phyloP scores from a whole-genome alignment of 1,284 basidiomycete species.

The Papiliotrema nemorosa region DNA sequence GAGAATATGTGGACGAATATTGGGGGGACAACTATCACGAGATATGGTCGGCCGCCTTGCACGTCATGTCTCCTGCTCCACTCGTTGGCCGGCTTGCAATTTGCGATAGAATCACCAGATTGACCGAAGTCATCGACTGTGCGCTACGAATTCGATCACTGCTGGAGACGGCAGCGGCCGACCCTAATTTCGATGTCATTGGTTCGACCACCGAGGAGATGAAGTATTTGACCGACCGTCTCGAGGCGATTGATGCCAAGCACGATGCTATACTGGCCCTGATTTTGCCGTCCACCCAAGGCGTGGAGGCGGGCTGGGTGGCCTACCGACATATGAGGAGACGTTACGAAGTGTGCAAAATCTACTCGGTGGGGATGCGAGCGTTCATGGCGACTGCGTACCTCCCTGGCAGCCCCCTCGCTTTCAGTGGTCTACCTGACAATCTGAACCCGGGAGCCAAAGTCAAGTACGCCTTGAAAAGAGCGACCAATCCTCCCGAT shows the following conservation, averaged over 20 bases:
- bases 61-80: constrained; percentile 12
- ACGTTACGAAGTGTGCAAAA: constrained; percentile 31
- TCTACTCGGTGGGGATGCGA: constrained; percentile 28
- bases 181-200: constrained; percentile 25
- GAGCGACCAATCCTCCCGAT: constrained; percentile 31
- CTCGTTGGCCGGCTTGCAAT: constrained; percentile 32
- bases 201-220: constrained; percentile 28
- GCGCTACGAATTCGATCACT: constrained; percentile 18
- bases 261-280: constrained; percentile 30
- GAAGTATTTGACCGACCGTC: constrained; percentile 19
- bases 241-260: constrained; percentile 26
- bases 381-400: constrained; percentile 35
- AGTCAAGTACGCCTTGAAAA: constrained; percentile 26
- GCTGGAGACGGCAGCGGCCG: constrained; percentile 23
- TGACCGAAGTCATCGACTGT: constrained; percentile 32
- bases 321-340: constrained; percentile 34
- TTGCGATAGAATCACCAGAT: constrained; percentile 33
- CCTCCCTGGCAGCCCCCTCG: constrained; percentile 27
- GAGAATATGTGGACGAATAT: constrained; percentile 15
- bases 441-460: constrained; percentile 11
- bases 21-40: constrained; percentile 10
- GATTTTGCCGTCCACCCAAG: constrained; percentile 10
- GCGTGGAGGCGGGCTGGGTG: constrained; percentile 25
- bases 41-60: constrained; percentile 16
- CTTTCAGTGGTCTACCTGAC: constrained; percentile 27